Conservation (phyloP, 208 protist genomes). For the Strigomonas galati region DNA sequence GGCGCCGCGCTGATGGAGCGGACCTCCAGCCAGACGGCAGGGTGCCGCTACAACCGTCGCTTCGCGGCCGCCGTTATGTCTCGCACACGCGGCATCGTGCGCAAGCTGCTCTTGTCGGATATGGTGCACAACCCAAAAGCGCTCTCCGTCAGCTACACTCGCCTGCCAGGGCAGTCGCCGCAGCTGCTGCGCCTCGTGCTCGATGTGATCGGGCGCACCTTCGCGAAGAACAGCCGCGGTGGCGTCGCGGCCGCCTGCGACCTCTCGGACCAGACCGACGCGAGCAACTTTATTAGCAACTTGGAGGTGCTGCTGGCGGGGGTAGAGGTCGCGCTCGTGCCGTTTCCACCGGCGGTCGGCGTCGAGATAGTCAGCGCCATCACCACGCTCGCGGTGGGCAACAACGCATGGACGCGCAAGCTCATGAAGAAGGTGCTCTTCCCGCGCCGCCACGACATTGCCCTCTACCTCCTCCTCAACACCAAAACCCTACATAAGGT, state of each 20-base stretch:
- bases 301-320: constrained; percentile 63
- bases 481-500: constrained; percentile 39
- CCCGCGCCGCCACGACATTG: constrained; percentile 66
- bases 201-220: constrained; percentile 67
- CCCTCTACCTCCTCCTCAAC: constrained; percentile 55
- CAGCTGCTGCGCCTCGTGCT: constrained; percentile 57
- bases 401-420: constrained; percentile 79
- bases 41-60: constrained; percentile 19
- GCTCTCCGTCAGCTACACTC: constrained; percentile 42
- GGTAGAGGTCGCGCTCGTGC: constrained; percentile 51
- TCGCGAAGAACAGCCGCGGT: constrained; percentile 38
- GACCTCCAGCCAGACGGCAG: background rate
- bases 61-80: constrained; percentile 41
- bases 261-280: constrained; percentile 32
- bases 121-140: constrained; percentile 61
- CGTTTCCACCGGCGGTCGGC: constrained; percentile 56
- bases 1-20: background rate
- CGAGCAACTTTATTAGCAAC: constrained; percentile 74
- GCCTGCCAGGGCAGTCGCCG: constrained; percentile 32
- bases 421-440: constrained; percentile 85
- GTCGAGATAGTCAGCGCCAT: constrained; percentile 76
- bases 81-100: constrained; percentile 56
- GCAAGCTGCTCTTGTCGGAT: constrained; percentile 70
- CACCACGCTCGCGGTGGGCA: constrained; percentile 82
- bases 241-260: constrained; percentile 15